Conservation (phyloP, 352 stramenopile species). For the Globisporangium yorkense region DNA sequence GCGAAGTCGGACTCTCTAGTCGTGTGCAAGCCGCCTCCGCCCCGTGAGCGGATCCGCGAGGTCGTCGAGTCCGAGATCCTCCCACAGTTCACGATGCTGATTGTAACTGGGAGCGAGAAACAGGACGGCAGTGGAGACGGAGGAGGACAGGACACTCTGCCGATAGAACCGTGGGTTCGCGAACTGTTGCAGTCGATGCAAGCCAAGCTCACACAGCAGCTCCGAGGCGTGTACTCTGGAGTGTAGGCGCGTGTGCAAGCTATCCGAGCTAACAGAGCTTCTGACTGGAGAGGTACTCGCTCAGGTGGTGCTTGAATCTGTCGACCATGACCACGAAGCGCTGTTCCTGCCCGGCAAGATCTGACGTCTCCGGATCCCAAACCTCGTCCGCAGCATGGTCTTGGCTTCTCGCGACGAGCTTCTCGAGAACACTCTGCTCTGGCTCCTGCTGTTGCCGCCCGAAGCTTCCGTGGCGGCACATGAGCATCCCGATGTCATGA, state of each 20-base stretch:
- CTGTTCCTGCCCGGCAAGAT: constrained; percentile 3
- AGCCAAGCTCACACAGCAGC: constrained; percentile 52
- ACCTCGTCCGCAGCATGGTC: constrained; percentile 6
- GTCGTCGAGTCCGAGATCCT: constrained; percentile 67
- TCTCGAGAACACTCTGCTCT: constrained; percentile 33
- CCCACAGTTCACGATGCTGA: constrained; percentile 45
- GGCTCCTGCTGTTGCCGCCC: constrained; percentile 17
- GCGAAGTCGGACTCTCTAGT: constrained; percentile 7
- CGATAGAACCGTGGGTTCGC: constrained; percentile 54
- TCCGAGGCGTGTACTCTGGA: constrained; percentile 26
- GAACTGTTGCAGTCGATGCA: constrained; percentile 69
- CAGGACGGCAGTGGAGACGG: background rate
- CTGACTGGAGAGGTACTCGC: background rate
- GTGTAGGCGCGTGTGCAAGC: background rate
- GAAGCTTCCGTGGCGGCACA: constrained; percentile 35
- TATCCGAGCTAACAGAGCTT: background rate
- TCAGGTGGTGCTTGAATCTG: constrained; percentile 8
- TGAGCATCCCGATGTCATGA: constrained; percentile 46
- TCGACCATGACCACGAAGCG: background rate
- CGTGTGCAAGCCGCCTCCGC: constrained; percentile 22
- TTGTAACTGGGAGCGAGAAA: constrained; percentile 32
- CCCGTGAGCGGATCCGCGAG: constrained; percentile 37
- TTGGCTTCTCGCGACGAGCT: constrained; percentile 15
- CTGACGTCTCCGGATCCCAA: background rate
- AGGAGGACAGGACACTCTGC: background rate